phyloP scores from a whole-genome alignment of 805 yeast species.

The Brettanomyces sp. region DNA sequence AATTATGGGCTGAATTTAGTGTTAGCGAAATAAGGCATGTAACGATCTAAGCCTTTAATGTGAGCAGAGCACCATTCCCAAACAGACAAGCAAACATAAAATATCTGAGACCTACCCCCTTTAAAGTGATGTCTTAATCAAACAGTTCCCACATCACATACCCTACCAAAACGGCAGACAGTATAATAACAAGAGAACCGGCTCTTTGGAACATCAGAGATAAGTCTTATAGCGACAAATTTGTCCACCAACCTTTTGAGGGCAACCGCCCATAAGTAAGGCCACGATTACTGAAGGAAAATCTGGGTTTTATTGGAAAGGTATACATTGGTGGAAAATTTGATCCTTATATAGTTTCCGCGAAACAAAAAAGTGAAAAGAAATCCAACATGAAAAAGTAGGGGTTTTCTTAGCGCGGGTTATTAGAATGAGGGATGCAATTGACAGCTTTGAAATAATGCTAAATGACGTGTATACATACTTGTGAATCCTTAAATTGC shows the following conservation, averaged over 20 bases:
- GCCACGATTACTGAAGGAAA: too few relatives aligned
- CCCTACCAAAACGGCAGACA: conserved; percentile 1
- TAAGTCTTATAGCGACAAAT: background rate
- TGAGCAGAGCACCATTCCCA: conserved; percentile 2
- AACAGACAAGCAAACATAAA: background rate
- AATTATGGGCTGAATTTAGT: conserved; percentile 25
- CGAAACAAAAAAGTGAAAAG: background rate
- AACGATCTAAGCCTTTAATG: conserved; percentile 13
- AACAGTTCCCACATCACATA: background rate
- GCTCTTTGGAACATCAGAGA: background rate
- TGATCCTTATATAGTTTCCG: background rate
- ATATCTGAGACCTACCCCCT: background rate
- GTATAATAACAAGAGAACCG: background rate
- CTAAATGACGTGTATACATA: too few relatives aligned
- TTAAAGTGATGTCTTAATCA: background rate
- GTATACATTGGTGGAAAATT: background rate
- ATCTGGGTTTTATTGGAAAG: background rate
- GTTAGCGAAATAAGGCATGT: conserved; percentile 29
- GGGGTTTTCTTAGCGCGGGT: too few relatives aligned
- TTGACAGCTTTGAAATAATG: too few relatives aligned
- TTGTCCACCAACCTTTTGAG: background rate
- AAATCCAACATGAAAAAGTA: background rate
- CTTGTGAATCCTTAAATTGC: too few relatives aligned
- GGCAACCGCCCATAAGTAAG: too few relatives aligned
- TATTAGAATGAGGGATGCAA: too few relatives aligned